Percentiles rank a stretch among this genome's conserved stretches.
These are phyloP conservation scores for Aristolochia fimbriata DNA, from an alignment of 164 flowering plant species.

Conservation along the genomic window DNA sequence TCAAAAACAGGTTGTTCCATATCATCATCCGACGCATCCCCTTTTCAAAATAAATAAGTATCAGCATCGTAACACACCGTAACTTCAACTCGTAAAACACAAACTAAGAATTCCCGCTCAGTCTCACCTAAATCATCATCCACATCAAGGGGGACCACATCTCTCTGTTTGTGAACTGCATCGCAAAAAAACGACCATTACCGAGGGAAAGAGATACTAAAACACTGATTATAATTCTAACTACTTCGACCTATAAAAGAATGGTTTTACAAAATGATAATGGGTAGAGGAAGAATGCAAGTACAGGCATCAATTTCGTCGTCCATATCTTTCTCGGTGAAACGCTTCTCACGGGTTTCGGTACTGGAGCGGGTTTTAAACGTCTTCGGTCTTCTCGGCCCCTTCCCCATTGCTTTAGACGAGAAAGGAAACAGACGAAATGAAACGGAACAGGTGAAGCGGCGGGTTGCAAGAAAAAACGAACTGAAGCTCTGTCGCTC, in stretches of 20 bases:
- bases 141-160: slow-evolving; percentile 54
- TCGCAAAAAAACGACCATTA: neutral
- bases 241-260: neutral
- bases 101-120: neutral
- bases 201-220: neutral
- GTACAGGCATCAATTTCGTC: slow-evolving; percentile 73
- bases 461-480: too few species aligned
- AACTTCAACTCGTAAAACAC: too few species aligned
- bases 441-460: neutral
- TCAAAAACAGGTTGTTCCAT: slow-evolving; percentile 57
- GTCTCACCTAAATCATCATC: slow-evolving; percentile 30
- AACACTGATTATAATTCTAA: neutral
- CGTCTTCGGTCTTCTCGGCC: neutral
- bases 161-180: slow-evolving; percentile 87
- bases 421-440: neutral
- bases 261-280: too few species aligned
- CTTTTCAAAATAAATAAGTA: slow-evolving; percentile 1
- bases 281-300: too few species aligned
- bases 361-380: slow-evolving; percentile 6
- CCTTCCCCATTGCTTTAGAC: neutral
- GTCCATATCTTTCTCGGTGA: slow-evolving; percentile 36
- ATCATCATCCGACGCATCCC: slow-evolving; percentile 59
- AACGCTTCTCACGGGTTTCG: slow-evolving; percentile 9
- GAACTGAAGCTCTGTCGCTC: too few species aligned
- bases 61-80: neutral